Evolutionary conservation across 2,329 filamentous ascomycete species (phyloP), one percentile per base, ranked within the genome.

Genomic region (Atkinsonella hypoxylon): DNA sequence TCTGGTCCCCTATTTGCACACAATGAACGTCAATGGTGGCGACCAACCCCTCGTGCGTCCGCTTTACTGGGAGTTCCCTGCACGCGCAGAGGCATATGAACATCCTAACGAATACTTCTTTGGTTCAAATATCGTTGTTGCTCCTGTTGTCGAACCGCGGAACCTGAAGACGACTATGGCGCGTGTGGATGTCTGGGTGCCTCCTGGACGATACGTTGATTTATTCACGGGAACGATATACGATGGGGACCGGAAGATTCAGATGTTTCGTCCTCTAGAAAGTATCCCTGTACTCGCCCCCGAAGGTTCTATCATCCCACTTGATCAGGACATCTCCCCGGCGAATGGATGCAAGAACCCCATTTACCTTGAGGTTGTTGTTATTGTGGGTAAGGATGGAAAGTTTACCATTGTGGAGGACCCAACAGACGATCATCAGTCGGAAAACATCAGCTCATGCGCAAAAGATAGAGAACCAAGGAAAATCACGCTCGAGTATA

Each of bases 51-150:
- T 83, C 2, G 63, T 82, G 1, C 75, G 78, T 58, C 80, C 80
- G 0, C 68, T 83, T 66, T 83, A 83, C 64, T 83, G 80, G 79
- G 69, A 70, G 41, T 75, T 76, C 54, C 74, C 76, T 0, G 66
- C 70, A 1, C 58, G 60, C 0, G 69, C 76, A 1, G 72, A 75
- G 50, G 77, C 80, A 0, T 83, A 83, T 60, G 58, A 62, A 1
- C 68, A 76, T 0, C 73, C 72, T 0, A 83, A 81, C 53, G 70
- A 82, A 58, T 83, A 75, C 59, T 72, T 72, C 57, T 82, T 83
- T 55, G 80, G 79, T 1, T 70, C 71, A 0, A 66, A 75, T 22
- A 60, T 83, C 6, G 62, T 83, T 4, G 75, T 81, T 0, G 70
- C 70, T 0, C 80, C 80, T 0, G 73, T 83, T 41, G 76, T 76